A percentile compares a stretch with the other conserved stretches of the same genome.
phyloP scores from a whole-genome alignment of 1,284 basidiomycete species.

The Ceratobasidium sp. region DNA sequence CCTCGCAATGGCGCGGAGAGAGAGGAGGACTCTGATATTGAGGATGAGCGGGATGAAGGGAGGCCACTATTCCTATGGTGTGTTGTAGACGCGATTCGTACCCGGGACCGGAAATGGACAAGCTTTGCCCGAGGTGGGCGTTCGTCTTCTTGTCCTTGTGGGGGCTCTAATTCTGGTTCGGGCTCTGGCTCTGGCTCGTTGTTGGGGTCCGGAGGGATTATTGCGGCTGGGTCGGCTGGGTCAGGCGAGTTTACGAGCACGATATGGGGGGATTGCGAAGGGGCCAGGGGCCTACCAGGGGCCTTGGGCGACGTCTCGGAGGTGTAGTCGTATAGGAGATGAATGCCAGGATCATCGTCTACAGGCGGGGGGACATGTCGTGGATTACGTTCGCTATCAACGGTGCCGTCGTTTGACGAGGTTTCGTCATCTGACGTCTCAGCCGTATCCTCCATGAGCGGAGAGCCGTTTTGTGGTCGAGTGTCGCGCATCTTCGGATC shows the following conservation, averaged over 20 bases:
- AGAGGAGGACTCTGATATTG: slow-evolving; percentile 43
- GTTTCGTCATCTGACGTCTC: slow-evolving; percentile 33
- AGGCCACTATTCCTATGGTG: not conserved
- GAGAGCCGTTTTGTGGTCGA: slow-evolving; percentile 17
- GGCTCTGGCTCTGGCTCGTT: not conserved
- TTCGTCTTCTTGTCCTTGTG: not conserved
- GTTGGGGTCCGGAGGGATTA: slow-evolving; percentile 22
- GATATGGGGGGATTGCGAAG: not conserved
- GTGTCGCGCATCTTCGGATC: slow-evolving; percentile 29
- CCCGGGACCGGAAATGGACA: slow-evolving; percentile 45
- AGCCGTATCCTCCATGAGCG: not conserved
- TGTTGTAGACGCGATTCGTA: slow-evolving; percentile 44
- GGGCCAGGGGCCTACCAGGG: not conserved
- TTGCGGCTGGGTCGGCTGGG: slow-evolving; percentile 35
- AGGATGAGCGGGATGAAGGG: slow-evolving; percentile 41
- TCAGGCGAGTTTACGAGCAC: slow-evolving; percentile 25
- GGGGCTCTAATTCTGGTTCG: not conserved
- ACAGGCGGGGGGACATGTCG: slow-evolving; percentile 5
- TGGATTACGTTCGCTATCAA: slow-evolving; percentile 12
- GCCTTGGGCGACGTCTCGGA: slow-evolving; percentile 14
- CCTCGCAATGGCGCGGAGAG: slow-evolving; percentile 44
- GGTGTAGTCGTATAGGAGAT: slow-evolving; percentile 30
- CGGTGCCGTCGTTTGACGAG: slow-evolving; percentile 8
- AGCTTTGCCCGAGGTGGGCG: slow-evolving; percentile 20
- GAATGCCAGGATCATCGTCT: slow-evolving; percentile 35